Percentiles rank a stretch among this genome's conserved stretches.
Evolutionary conservation across 2,329 filamentous ascomycete species (phyloP).

Genomic region (Cercospora sp.): DNA sequence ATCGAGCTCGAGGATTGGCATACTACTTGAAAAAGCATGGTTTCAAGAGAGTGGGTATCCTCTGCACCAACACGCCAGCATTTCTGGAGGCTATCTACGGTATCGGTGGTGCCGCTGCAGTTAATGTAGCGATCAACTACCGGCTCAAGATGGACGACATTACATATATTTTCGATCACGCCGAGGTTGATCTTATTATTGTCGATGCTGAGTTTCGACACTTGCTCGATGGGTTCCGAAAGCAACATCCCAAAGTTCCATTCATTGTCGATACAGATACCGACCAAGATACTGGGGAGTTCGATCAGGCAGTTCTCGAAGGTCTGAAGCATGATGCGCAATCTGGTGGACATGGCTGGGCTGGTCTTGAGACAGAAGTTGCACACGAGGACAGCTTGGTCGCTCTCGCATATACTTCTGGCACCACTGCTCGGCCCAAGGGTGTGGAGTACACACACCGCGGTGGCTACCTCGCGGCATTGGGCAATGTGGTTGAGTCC

Average conservation of each 20-base stretch:
- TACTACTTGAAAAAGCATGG: constrained; percentile 79
- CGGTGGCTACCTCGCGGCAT: constrained; percentile 77
- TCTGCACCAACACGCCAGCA: constrained; percentile 89
- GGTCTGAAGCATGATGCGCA: constrained; percentile 70
- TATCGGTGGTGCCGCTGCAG: constrained; percentile 75
- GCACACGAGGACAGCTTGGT: constrained; percentile 77
- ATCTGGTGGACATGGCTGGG: constrained; percentile 72
- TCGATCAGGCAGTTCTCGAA: constrained; percentile 79
- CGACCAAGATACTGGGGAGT: constrained; percentile 75
- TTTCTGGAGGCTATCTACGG: constrained; percentile 91
- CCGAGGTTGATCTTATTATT: constrained; percentile 82
- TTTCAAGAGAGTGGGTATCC: constrained; percentile 75
- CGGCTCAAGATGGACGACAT: constrained; percentile 81
- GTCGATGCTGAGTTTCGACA: constrained; percentile 77
- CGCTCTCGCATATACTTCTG: constrained; percentile 89
- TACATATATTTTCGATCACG: constrained; percentile 83
- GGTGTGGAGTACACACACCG: constrained; percentile 91
- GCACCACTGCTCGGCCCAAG: constrained; percentile 88
- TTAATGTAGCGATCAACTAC: constrained; percentile 74
- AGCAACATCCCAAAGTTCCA: constrained; percentile 61
- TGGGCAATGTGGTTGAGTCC: constrained; percentile 86
- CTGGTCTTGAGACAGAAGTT: constrained; percentile 67
- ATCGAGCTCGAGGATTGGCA: constrained; percentile 81
- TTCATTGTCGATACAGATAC: constrained; percentile 83
- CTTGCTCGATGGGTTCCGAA: constrained; percentile 67